phyloP scores from a whole-genome alignment of 345 rosid species.

The Eucalyptus sp. region DNA sequence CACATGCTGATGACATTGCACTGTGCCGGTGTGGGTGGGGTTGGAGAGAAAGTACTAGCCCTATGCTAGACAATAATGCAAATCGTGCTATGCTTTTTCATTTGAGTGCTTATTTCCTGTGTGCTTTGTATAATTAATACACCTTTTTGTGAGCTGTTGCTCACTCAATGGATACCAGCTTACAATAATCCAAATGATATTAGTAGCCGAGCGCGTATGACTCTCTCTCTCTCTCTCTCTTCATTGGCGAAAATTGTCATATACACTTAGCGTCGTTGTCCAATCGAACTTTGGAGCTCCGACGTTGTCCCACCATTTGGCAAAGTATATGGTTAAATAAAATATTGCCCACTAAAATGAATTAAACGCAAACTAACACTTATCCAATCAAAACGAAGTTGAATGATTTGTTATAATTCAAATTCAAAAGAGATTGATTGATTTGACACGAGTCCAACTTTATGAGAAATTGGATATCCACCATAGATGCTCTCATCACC shows the following conservation, averaged over 20 bases:
- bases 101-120: neutral
- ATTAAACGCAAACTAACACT: neutral
- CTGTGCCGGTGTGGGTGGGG: neutral
- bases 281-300: neutral
- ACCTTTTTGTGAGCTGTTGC: neutral
- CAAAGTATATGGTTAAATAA: neutral
- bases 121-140: neutral
- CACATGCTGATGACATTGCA: slow-evolving; percentile 3
- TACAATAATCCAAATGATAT: neutral
- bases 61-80: neutral
- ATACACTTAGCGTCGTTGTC: neutral
- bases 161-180: neutral
- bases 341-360: neutral
- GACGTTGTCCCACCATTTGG: neutral
- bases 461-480: neutral
- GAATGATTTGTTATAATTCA: neutral
- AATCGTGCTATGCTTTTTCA: neutral
- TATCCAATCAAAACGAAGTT: neutral
- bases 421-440: neutral
- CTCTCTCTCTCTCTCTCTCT: neutral
- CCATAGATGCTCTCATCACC: neutral
- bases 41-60: neutral
- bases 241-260: neutral
- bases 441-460: no score
- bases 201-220: neutral